Percentiles rank a stretch among this genome's conserved stretches.
Conservation (phyloP, 2,329 filamentous ascomycete genomes). For the Colletotrichum falcatum region DNA sequence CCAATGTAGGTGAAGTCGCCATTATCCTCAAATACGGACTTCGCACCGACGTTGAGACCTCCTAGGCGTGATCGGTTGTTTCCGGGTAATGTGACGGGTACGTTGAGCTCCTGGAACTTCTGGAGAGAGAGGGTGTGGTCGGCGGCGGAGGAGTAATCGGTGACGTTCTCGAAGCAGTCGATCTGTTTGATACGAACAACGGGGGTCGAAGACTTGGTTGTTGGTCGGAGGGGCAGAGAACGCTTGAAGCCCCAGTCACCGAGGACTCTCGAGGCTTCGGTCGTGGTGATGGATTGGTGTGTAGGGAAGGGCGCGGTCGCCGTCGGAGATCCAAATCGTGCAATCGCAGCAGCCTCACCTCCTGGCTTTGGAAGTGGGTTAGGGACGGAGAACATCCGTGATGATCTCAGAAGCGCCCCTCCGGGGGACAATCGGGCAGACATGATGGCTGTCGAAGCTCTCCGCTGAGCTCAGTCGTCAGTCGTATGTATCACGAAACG, state of each 20-base stretch:
- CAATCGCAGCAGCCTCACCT: constrained; percentile 60
- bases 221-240: constrained; percentile 81
- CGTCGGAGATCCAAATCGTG: constrained; percentile 69
- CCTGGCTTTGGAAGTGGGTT: constrained; percentile 75
- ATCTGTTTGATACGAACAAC: constrained; percentile 81
- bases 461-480: constrained; percentile 34
- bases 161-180: constrained; percentile 88
- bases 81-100: constrained; percentile 73
- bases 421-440: constrained; percentile 65
- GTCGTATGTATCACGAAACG: constrained; percentile 15
- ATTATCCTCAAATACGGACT: constrained; percentile 71
- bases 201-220: constrained; percentile 78
- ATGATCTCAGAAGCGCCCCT: constrained; percentile 81
- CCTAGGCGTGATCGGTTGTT: constrained; percentile 32
- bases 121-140: constrained; percentile 84
- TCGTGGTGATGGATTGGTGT: constrained; percentile 84
- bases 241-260: constrained; percentile 97
- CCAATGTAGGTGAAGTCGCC: constrained; percentile 63
- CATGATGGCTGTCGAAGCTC: constrained; percentile 43
- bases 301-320: constrained; percentile 85
- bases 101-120: constrained; percentile 87
- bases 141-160: constrained; percentile 85
- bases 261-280: constrained; percentile 75
- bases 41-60: constrained; percentile 45
- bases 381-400: constrained; percentile 90